Evolutionary conservation across 805 yeast genomes (phyloP).

Genomic region (Zygotorulaspora chibaensis): DNA sequence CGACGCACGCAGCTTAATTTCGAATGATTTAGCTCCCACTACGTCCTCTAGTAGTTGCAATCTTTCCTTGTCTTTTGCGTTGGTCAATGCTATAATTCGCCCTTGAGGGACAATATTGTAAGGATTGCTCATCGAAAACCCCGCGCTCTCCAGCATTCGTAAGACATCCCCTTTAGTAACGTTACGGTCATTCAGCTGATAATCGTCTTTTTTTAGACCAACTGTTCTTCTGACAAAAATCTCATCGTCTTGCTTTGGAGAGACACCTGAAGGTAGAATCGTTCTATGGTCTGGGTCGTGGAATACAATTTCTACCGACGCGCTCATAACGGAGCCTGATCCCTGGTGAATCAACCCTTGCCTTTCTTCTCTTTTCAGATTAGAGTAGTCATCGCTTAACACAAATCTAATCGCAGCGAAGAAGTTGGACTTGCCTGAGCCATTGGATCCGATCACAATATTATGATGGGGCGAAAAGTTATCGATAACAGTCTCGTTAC

Average conservation of each 20-base stretch:
- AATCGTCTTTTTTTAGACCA: slow-evolving; percentile 90
- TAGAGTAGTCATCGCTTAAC: slow-evolving; percentile 81
- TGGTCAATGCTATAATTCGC: slow-evolving; percentile 78
- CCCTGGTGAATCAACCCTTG: slow-evolving; percentile 88
- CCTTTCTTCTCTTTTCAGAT: slow-evolving; percentile 79
- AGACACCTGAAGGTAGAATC: slow-evolving; percentile 46
- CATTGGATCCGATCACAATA: slow-evolving; percentile 87
- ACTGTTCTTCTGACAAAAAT: slow-evolving; percentile 80
- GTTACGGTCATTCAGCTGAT: slow-evolving; percentile 72
- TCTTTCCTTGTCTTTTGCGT: slow-evolving; percentile 82
- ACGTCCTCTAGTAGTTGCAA: slow-evolving; percentile 79
- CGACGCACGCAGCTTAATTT: slow-evolving; percentile 72
- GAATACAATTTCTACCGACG: slow-evolving; percentile 85
- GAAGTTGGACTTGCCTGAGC: slow-evolving; percentile 95
- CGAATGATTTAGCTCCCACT: slow-evolving; percentile 92
- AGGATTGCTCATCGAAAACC: slow-evolving; percentile 85
- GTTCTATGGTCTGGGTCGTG: slow-evolving; percentile 76
- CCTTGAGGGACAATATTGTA: slow-evolving; percentile 98
- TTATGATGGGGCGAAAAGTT: slow-evolving; percentile 76
- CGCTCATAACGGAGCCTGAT: slow-evolving; percentile 83
- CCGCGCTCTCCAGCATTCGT: slow-evolving; percentile 84
- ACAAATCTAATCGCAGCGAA: slow-evolving; percentile 94
- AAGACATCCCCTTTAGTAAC: slow-evolving; percentile 77
- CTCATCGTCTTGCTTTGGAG: slow-evolving; percentile 48
- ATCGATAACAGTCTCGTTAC: slow-evolving; percentile 74